These are phyloP conservation scores for Eimeria mitis DNA, from an alignment of 169 alveolate genomes.

Conservation along the genomic window DNA sequence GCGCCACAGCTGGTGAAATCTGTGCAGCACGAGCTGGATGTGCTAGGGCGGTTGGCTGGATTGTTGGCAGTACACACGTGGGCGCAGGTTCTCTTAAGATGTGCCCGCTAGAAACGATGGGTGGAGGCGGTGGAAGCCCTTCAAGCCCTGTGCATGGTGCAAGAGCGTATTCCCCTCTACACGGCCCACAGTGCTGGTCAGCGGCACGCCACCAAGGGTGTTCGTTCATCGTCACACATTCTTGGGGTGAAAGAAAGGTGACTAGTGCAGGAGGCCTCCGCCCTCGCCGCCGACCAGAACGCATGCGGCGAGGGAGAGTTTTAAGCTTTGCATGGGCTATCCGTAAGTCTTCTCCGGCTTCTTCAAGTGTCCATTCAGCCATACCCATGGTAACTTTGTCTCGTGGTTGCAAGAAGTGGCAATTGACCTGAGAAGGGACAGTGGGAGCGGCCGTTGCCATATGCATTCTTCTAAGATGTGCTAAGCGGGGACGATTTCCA, in stretches of 20 bases:
- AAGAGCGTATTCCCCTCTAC: background rate
- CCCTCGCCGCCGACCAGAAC: conserved; percentile 56
- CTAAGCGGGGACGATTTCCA: background rate
- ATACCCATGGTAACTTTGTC: conserved; percentile 69
- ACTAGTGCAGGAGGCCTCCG: conserved; percentile 55
- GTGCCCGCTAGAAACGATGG: background rate
- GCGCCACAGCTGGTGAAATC: background rate
- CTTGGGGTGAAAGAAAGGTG: conserved; percentile 25
- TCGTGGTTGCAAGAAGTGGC: conserved; percentile 72
- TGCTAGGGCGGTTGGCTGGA: background rate
- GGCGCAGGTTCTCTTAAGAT: background rate
- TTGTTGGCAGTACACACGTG: background rate
- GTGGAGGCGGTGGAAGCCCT: background rate
- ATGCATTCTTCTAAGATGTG: background rate
- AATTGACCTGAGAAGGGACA: conserved; percentile 30
- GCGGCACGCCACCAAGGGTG: conserved; percentile 36
- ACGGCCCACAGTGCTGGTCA: conserved; percentile 41
- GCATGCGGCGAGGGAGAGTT: conserved; percentile 66
- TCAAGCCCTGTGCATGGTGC: conserved; percentile 6
- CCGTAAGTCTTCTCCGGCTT: conserved; percentile 42
- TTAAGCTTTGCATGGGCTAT: conserved; percentile 60
- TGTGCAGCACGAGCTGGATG: background rate
- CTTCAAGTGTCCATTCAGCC: conserved; percentile 73
- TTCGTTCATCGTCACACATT: conserved; percentile 27
- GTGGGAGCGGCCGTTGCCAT: background rate